Evolutionary conservation across 2,329 filamentous ascomycete genomes (phyloP), one percentile per base, ranked within the genome.

Genomic region (Fusarium austroafricanum): DNA sequence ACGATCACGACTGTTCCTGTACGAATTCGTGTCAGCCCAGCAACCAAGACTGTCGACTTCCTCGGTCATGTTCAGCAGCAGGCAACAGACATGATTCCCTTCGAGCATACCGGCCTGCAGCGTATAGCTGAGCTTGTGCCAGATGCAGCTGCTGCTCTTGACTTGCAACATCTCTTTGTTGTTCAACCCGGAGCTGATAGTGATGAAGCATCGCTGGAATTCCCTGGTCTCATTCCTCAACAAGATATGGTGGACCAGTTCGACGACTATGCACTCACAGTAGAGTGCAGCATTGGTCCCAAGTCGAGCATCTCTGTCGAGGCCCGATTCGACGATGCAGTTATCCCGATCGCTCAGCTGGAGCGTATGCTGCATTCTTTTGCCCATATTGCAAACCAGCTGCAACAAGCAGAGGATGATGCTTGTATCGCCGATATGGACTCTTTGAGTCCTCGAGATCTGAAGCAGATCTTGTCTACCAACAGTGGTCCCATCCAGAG

Each of bases 11-110:
- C 53, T 2, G 53, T 40, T 3, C 53, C 53, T 1, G 20, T 55
- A 6, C 37, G 53, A 5, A 23, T 55, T 1, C 10, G 11, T 2
- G 11, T 55, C 14, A 15, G 18, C 1, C 15, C 17, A 1, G 11
- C 14, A 1, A 38, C 17, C 1, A 33, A 20, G 1, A 7, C 10
- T 3, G 5, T 6, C 2, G 14, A 17, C 0, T 51, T 39, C 8
- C 33, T 55, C 2, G 18, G 21, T 1, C 2, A 2, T 2, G 15
- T 51, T 0, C 33, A 31, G 17, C 10, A 18, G 0, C 53, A 55
- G 10, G 44, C 53, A 0, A 23, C 28, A 2, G 44, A 51, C 0
- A 55, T 55, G 53, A 55, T 55, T 9, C 53, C 44, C 0, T 55
- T 55, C 10, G 53, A 55, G 10, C 53, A 51, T 18, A 55, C 53